Percentiles rank a stretch among this genome's conserved stretches.
phyloP scores from a whole-genome alignment of 2,329 filamentous ascomycete genomes.

The Neoarthrinium moseri region DNA sequence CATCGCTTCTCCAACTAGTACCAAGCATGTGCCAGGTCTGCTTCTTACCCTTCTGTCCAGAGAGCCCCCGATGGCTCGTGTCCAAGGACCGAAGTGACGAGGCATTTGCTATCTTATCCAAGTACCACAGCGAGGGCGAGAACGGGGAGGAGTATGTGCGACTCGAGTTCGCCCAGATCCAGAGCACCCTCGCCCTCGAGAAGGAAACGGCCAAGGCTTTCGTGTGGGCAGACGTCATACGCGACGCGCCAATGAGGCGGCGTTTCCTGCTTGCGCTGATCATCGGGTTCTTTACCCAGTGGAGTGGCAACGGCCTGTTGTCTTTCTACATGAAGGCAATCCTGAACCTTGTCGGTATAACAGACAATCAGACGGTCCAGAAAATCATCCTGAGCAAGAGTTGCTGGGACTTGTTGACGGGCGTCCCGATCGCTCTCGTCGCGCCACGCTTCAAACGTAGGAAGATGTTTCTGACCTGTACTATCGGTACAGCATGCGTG shows the following conservation, averaged over 20 bases:
- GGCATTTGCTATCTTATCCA: slow-evolving; percentile 37
- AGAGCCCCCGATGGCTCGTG: slow-evolving; percentile 41
- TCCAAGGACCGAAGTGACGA: slow-evolving; percentile 37
- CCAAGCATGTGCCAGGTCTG: slow-evolving; percentile 27
- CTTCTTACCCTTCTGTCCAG: slow-evolving; percentile 40
- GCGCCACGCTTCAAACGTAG: slow-evolving; percentile 32
- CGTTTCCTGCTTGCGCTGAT: slow-evolving; percentile 31
- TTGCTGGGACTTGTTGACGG: slow-evolving; percentile 35
- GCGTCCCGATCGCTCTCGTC: slow-evolving; percentile 32
- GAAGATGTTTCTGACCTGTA: slow-evolving; percentile 35
- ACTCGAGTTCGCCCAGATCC: slow-evolving; percentile 56
- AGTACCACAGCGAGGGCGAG: slow-evolving; percentile 51
- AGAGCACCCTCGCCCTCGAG: slow-evolving; percentile 47
- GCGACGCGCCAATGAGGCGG: slow-evolving; percentile 31
- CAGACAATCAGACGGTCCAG: slow-evolving; percentile 32
- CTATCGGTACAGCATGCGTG: slow-evolving; percentile 32
- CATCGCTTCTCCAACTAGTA: slow-evolving; percentile 37
- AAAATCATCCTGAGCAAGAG: slow-evolving; percentile 37
- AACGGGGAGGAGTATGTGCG: slow-evolving; percentile 50
- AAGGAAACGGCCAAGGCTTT: slow-evolving; percentile 43
- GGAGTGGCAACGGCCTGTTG: slow-evolving; percentile 37
- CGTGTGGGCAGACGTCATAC: slow-evolving; percentile 30
- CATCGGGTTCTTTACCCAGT: slow-evolving; percentile 39
- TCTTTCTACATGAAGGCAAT: slow-evolving; percentile 40
- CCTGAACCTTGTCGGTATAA: slow-evolving; percentile 37